phyloP scores from a whole-genome alignment of 2,329 filamentous ascomycete genomes.

The Elsinoe arachidis region DNA sequence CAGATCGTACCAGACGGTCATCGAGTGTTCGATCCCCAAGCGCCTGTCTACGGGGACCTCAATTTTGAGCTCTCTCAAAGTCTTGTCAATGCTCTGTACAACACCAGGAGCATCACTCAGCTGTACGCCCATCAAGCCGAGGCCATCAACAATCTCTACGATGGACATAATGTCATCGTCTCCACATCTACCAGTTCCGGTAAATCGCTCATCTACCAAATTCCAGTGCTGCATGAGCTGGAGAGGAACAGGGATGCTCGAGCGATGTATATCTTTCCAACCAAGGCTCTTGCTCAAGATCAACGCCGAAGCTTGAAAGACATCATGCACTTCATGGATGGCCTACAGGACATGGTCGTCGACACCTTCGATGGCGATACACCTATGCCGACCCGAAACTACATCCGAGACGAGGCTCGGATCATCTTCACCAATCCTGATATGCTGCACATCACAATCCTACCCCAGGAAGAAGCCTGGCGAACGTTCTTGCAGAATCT shows the following conservation, averaged over 20 bases:
- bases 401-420: slow-evolving; percentile 76
- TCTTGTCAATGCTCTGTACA: slow-evolving; percentile 92
- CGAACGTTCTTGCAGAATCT: slow-evolving; percentile 79
- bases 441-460: slow-evolving; percentile 89
- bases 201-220: slow-evolving; percentile 95
- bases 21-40: slow-evolving; percentile 79
- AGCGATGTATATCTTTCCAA: slow-evolving; percentile 97
- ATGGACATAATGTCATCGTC: slow-evolving; percentile 80
- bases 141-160: slow-evolving; percentile 79
- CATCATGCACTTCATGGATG: slow-evolving; percentile 70
- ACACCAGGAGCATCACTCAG: slow-evolving; percentile 74
- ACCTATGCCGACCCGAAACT: slow-evolving; percentile 65
- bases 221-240: slow-evolving; percentile 80
- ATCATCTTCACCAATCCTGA: slow-evolving; percentile 98
- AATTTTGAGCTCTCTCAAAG: slow-evolving; percentile 81
- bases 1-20: slow-evolving; percentile 93
- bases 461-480: slow-evolving; percentile 89
- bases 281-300: slow-evolving; percentile 92
- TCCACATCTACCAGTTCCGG: slow-evolving; percentile 93
- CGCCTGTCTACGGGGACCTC: slow-evolving; percentile 71
- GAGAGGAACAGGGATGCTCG: slow-evolving; percentile 68
- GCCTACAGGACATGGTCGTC: slow-evolving; percentile 65
- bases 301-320: slow-evolving; percentile 83
- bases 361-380: slow-evolving; percentile 97
- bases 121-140: slow-evolving; percentile 90